Base-by-base conservation (phyloP, 257 asterid genomes). In the Primulina eburnea region DNA sequence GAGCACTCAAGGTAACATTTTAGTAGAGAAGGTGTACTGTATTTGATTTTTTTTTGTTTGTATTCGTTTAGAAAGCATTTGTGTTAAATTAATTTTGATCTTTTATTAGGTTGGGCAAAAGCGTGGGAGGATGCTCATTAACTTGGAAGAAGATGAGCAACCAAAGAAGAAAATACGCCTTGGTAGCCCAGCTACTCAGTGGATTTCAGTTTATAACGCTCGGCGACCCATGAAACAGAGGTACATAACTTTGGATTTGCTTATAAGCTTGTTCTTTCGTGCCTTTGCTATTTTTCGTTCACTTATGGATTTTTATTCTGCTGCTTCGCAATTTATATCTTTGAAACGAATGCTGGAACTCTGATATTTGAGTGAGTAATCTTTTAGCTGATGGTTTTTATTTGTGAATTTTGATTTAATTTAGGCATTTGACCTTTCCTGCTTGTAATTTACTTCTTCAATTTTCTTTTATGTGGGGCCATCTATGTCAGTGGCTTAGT, bases 221-320 rank as follows among this genome's bases (percentile, higher is more conserved):
- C 89, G 96, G 0, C 86, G 92, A 38, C 99, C 99, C 56, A 93
- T 90, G 99, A 93, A 93, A 83, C 99, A 93, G 75, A 85, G 99
- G 99, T 85, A 75, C 68, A 69, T 67, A 50, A 50, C 57, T 16
- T 50, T 50, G 8, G 20, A 50, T 50, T 50, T 50, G 7, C 57
- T 50, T 50, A 50, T 50, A 17, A 16, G 21, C 57, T 50, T 50
- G 17, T 50, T 50, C 57, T 17, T 20, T 17, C 57, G 16, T 5
- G 8, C 57, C 8, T 50, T 50, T 50, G 21, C 57, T 16, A 50
- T 16, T 50, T 50, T 50, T 17, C 5, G 21, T 50, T 43, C 2
- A 4, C 57, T 50, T 18, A 50, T 50, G 57, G 20, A 14, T 16
- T 50, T 50, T 16, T 50, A 1, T 50, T 17, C 57, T 17, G 18